These are phyloP conservation scores for Colletotrichum cordylinicola DNA, from an alignment of 2,329 filamentous ascomycete genomes.

Conservation along the genomic window DNA sequence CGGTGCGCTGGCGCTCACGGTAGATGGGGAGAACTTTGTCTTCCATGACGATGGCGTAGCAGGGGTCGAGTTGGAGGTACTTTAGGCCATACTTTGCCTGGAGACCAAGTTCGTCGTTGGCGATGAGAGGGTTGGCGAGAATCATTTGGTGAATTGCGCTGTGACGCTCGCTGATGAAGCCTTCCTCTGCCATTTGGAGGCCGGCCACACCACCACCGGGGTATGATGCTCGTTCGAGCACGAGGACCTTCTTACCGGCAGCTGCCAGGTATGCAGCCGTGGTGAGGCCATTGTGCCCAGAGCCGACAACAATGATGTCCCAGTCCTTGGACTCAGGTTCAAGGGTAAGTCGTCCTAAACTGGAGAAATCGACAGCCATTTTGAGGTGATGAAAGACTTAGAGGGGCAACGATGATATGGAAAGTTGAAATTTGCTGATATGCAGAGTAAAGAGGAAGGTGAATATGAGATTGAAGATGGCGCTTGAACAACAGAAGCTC, in stretches of 20 bases:
- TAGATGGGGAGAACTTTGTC: background rate
- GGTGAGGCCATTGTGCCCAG: slow-evolving; percentile 16
- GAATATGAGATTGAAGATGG: background rate
- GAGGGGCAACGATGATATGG: fast-evolving
- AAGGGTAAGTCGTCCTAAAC: background rate
- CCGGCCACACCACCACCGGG: slow-evolving; percentile 6
- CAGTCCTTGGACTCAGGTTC: background rate
- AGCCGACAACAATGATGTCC: slow-evolving; percentile 17
- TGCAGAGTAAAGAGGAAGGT: background rate
- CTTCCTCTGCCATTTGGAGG: background rate
- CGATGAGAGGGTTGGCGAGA: background rate
- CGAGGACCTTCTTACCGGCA: slow-evolving; percentile 7
- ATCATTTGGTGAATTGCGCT: slow-evolving; percentile 1
- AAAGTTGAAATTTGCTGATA: background rate
- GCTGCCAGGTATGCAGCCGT: slow-evolving; percentile 15
- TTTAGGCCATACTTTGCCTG: background rate
- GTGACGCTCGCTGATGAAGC: background rate
- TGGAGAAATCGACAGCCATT: background rate
- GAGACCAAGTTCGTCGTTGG: background rate
- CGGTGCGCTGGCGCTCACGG: background rate
- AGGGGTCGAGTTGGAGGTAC: background rate
- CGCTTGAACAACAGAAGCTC: background rate
- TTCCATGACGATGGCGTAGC: background rate
- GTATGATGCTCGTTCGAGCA: background rate
- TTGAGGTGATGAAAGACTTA: background rate